Base-by-base conservation (phyloP, 345 rosid genomes). In the Populus nigra region DNA sequence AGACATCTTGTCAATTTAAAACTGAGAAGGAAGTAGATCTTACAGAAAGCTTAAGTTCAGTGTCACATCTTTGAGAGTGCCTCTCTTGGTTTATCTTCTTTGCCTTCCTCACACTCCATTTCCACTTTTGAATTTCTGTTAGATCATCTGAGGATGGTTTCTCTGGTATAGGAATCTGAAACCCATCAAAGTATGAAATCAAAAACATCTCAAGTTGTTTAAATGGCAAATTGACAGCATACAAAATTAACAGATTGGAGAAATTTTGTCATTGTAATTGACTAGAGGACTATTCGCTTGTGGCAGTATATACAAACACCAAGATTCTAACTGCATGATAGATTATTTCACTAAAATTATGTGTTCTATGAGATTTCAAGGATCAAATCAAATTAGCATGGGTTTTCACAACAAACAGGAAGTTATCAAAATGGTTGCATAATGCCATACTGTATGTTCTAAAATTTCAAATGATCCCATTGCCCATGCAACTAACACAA, bases 11-110 rank as follows among this genome's bases (percentile, higher is more conserved):
- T 73, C 69, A 38, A 27, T 38, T 57, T 65, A 67, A 70, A 68
- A 15, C 33, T 27, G 45, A 55, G 7, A 77, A 36, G 39, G 68
- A 67, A 33, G 23, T 9, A 47, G 47, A 75, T 65, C 79, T 75
- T 78, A 82, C 85, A 25, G 85, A 82, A 72, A 82, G 85, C 76
- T 82, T 82, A 75, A 82, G 79, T 67, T 82, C 85, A 75, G 77
- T 75, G 65, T 82, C 85, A 38, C 85, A 82, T 69, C 82, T 73
- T 72, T 70, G 82, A n/a, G 85, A 75, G 76, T 82, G 79, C 59
- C 82, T 79, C 79, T 82, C 85, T 45, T 78, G 76, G 47, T 82
- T 82, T 71, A 69, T 78, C 65, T 82, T 82, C 76, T 62, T 75
- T 43, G 85, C 85, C 73, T 82, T 78, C 77, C 77, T 71, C 47